Base-by-base conservation (phyloP, 257 asterid genomes). In the Gentiana macrophylla region DNA sequence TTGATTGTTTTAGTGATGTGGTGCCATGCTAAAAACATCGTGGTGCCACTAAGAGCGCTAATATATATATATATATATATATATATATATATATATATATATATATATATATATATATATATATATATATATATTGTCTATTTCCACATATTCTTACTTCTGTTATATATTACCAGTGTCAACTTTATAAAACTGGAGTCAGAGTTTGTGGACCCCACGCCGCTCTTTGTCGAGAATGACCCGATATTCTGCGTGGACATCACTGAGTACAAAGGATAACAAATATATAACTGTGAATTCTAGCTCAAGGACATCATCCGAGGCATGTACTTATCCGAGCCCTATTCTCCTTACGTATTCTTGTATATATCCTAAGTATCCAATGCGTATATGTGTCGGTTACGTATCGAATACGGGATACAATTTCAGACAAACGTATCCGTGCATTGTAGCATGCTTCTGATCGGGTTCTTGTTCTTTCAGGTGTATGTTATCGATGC, bases 291-390 rank as follows among this genome's bases (percentile, higher is more conserved):
- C 95, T 68, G 89, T 91, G 84, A 91, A 91, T 72, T 91, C 98
- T 62, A 91, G 83, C 76, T 91, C 98, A 57, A 83, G 98, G 81
- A 79, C 93, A 74, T 87, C 98, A 79, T 91, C 98, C 60, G 98
- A 91, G 98, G 98, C 83, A 84, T 81, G 90, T 74, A 70, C 71
- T 67, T 78, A 70, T 64, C 69, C 70, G 49, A 70, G 64, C 68
- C 81, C 62, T 32, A 58, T 74, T 59, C 57, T 36, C 33, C 12
- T 51, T 13, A 38, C 49, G 52, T 62, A 37, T 47, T 62, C 49
- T 32, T 50, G 56, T 62, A 15, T 15, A 15, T 15, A 15, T 15
- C 24, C 24, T 15, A 15, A 15, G 24, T 15, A 15, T 15, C 24
- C 24, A 15, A 15, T 15, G 24, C 24, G 24, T 15, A 15, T 15